Base-by-base conservation (phyloP, 306 rosid species). In the Prosopis cineraria region DNA sequence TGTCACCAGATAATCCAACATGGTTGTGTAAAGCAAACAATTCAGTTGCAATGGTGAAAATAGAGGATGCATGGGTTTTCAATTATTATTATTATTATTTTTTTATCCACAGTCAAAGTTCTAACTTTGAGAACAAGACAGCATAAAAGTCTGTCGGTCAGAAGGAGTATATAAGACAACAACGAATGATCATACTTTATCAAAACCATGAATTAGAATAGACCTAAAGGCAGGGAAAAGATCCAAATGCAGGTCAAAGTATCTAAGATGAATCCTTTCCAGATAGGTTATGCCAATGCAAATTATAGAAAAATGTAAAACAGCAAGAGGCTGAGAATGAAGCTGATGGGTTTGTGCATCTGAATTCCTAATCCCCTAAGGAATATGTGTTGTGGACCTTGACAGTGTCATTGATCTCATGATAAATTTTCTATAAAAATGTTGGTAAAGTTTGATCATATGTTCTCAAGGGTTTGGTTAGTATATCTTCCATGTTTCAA, bases 11-110 rank as follows among this genome's bases (percentile, higher is more conserved):
- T 52, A 69, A 75, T 74, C 53, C 22, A 41, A 68, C 47, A 33
- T 14, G 45, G 14, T 31, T 50, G 7, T 20, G 45, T 71, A 55
- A 50, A 65, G 66, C 71, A 74, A 76, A 66, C 45, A 70, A 74
- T 69, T 34, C 48, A 34, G 2, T 56, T 25, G 24, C 13, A 68
- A 67, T 16, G 34, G 48, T 33, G 50, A 68, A 74, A 56, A 74
- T 25, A 27, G 47, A 44, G 16, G 16, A 44, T 50, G 58, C 27
- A 68, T 13, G 19, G 55, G 12, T 75, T 67, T 56, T 12, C 13
- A 36, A 63, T n/a, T n/a, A n/a, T n/a, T n/a, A n/a, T n/a, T n/a
- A n/a, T n/a, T n/a, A 31, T 36, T 20, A 63, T 36, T 31, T 34
- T 62, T 44, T 30, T n/a, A 64, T 37, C 66, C 45, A 13, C 24